Base-by-base conservation (phyloP, 2,329 filamentous ascomycete genomes). In the Lachnellula subtilissima region DNA sequence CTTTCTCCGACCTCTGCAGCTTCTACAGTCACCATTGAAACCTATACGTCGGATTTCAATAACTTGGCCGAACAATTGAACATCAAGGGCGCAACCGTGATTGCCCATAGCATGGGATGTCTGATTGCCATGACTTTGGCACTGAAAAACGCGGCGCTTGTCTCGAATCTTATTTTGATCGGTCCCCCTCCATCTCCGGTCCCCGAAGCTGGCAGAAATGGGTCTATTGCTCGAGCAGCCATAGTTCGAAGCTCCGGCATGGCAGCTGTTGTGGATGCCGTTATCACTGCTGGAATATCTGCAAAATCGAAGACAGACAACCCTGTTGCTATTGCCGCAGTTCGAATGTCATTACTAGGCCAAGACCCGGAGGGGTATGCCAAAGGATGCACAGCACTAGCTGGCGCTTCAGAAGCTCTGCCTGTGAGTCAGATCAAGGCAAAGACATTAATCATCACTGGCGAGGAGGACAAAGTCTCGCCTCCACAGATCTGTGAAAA, bases 341-440 rank as follows among this genome's bases (percentile, higher is more conserved):
- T 76, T 8, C 65, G 74, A 5, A 61, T 76, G 25, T 76, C 73
- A 5, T 66, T 83, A 2, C 65, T 80, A 0, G 65, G 71, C 0
- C 77, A 80, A 58, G 75, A 81, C 59, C 71, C 76, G 0, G 79
- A 83, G 58, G 76, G 76, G 1, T 83, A 82, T 64, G 80, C 80
- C 1, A 83, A 83, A 58, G 79, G 73, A 0, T 79, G 77, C 43
- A 69, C 70, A 28, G 79, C 79, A 2, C 69, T 82, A 32, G 79
- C 75, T 3, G 68, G 67, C 4, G 73, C 73, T 1, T 65, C 64
- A 1, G 60, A 65, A 19, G 54, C 61, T 15, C 49, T 78, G 22
- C 64, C 72, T 22, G 60, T 77, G 2, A 59, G 67, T 19, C 57
- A 64, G 6, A 50, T 78, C 4, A 60, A 69, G 8, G 62, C 65